These are phyloP conservation scores for Collybiopsis luxurians DNA, from an alignment of 768 basidiomycete species.

Conservation along the genomic window DNA sequence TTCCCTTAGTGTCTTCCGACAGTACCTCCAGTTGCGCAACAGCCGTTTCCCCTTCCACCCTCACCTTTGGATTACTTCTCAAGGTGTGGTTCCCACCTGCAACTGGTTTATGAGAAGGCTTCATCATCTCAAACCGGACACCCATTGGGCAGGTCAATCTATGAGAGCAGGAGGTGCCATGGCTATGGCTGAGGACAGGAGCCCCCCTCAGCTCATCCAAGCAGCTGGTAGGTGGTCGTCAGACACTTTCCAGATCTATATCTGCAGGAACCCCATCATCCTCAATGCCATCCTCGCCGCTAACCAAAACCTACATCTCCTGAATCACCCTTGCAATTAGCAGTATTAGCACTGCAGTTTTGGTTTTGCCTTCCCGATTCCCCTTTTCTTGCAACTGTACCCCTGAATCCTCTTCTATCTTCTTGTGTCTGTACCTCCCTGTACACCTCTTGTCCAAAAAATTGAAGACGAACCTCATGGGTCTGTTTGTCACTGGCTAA, in stretches of 20 bases:
- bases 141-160: slow-evolving; percentile 23
- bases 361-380: no score
- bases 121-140: neutral
- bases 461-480: no score
- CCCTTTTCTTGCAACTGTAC: no score
- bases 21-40: slow-evolving; percentile 4
- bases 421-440: no score
- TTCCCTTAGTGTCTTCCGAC: neutral
- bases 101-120: slow-evolving; percentile 6
- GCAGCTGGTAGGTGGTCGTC: slow-evolving; percentile 32
- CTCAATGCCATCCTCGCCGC: no score
- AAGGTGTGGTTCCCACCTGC: neutral
- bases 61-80: slow-evolving; percentile 6
- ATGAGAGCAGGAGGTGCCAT: slow-evolving; percentile 35
- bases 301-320: no score
- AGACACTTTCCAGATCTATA: slow-evolving; percentile 27
- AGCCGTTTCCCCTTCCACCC: slow-evolving; percentile 4
- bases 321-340: no score
- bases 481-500: no score
- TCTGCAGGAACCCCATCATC: slow-evolving; percentile 32
- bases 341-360: no score
- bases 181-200: slow-evolving; percentile 22
- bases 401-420: no score
- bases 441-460: no score
- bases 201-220: slow-evolving; percentile 25